Conservation (phyloP, 805 yeast species). For the Debaryomyces hansenii region DNA sequence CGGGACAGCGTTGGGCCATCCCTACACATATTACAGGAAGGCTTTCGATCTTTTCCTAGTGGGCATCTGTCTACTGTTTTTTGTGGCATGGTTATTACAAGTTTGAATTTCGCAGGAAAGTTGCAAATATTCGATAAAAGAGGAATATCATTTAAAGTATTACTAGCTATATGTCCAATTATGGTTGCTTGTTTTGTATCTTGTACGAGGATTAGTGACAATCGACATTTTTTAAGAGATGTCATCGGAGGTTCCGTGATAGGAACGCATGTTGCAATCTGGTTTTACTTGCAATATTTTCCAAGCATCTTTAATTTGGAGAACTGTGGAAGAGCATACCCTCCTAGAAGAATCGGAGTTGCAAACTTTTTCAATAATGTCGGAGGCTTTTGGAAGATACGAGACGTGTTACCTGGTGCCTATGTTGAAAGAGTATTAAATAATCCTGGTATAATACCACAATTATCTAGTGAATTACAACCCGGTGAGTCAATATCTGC, state of each 20-base stretch:
- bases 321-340: conserved; percentile 40
- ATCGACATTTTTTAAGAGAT: conserved; percentile 44
- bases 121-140: conserved; percentile 35
- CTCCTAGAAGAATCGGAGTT: conserved; percentile 41
- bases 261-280: conserved; percentile 31
- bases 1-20: not conserved
- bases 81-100: conserved; percentile 32
- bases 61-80: conserved; percentile 31
- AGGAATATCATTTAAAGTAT: conserved; percentile 31
- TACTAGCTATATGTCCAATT: conserved; percentile 35
- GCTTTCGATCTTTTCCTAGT: conserved; percentile 28
- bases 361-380: conserved; percentile 22
- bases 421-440: conserved; percentile 20
- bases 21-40: conserved; percentile 18
- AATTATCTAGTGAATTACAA: conserved; percentile 1
- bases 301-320: conserved; percentile 28
- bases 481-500: not conserved
- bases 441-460: conserved; percentile 3
- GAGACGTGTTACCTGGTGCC: conserved; percentile 25
- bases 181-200: conserved; percentile 33
- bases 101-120: conserved; percentile 33
- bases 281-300: conserved; percentile 43
- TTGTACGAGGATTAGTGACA: conserved; percentile 47
- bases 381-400: conserved; percentile 39
- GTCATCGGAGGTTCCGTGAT: conserved; percentile 38